A percentile compares a stretch with the other conserved stretches of the same genome.
Conservation (phyloP, 192 early-diverging fungal genomes). For the Spizellomyces sp. region DNA sequence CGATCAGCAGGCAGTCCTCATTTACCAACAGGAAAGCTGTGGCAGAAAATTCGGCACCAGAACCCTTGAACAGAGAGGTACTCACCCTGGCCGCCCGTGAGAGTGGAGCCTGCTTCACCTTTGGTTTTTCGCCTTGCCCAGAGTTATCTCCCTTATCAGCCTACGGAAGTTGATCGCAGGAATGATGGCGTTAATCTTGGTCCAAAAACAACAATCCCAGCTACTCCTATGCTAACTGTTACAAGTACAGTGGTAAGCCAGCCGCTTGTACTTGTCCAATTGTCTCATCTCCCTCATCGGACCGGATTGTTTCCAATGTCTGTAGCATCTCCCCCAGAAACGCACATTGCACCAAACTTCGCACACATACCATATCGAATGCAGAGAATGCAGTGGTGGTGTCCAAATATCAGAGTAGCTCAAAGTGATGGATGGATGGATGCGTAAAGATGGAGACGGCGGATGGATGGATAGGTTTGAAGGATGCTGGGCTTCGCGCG, state of each 20-base stretch:
- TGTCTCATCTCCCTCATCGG: background rate
- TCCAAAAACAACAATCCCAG: background rate
- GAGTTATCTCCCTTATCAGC: constrained; percentile 7
- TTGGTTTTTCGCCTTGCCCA: constrained; percentile 22
- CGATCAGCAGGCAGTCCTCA: background rate
- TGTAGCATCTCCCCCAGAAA: background rate
- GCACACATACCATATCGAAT: constrained; percentile 12
- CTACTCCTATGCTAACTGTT: background rate
- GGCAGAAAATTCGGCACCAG: background rate
- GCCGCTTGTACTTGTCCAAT: background rate
- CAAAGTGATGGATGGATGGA: constrained; percentile 26
- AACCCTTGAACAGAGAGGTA: background rate
- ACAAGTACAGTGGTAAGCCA: background rate
- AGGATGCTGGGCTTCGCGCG: background rate
- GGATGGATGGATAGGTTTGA: constrained; percentile 3
- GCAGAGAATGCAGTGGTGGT: constrained; percentile 4
- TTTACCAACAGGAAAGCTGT: too few species aligned
- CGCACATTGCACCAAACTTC: background rate
- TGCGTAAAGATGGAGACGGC: constrained; percentile 23
- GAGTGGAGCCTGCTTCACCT: constrained; percentile 30
- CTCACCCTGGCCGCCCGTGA: constrained; percentile 42
- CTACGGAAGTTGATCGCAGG: background rate
- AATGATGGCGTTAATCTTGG: background rate
- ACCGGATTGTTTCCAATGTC: background rate
- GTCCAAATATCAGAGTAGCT: background rate